phyloP scores from a whole-genome alignment of 768 basidiomycete genomes.

The Rossbeevera mucosa region DNA sequence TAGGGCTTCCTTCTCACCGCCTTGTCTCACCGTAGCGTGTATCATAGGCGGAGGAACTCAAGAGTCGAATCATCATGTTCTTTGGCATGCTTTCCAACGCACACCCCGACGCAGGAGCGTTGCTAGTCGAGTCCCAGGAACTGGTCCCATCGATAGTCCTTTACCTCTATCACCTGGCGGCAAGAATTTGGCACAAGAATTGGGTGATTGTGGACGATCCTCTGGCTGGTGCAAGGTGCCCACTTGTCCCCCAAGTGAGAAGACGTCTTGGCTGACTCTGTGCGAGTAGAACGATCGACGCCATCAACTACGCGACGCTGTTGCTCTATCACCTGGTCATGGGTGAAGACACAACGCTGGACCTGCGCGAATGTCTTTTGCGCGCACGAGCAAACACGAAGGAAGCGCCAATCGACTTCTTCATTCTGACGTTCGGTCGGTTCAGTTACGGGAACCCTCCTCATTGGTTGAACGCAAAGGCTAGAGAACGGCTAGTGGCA shows the following conservation, averaged over 20 bases:
- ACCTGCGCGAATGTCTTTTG: slow-evolving; percentile 57
- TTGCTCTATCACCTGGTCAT: slow-evolving; percentile 65
- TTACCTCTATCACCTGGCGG: slow-evolving; percentile 48
- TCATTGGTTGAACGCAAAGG: slow-evolving; percentile 46
- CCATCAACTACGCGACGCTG: slow-evolving; percentile 49
- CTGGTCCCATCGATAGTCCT: slow-evolving; percentile 64
- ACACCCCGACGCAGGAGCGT: slow-evolving; percentile 35
- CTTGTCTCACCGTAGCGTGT: slow-evolving; percentile 1
- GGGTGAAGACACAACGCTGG: slow-evolving; percentile 40
- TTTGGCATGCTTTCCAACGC: slow-evolving; percentile 37
- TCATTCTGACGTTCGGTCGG: slow-evolving; percentile 73
- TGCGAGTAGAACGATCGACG: slow-evolving; percentile 43
- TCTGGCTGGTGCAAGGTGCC: slow-evolving; percentile 26
- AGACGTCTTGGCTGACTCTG: background rate
- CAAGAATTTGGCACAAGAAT: slow-evolving; percentile 65
- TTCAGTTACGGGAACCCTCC: slow-evolving; percentile 67
- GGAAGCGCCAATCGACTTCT: slow-evolving; percentile 62
- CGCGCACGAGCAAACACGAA: slow-evolving; percentile 50
- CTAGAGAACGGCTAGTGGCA: slow-evolving; percentile 39
- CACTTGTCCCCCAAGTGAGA: background rate
- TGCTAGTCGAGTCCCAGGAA: slow-evolving; percentile 44
- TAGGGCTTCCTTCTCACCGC: background rate
- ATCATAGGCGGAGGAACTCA: slow-evolving; percentile 34
- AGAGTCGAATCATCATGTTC: slow-evolving; percentile 36
- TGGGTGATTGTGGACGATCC: slow-evolving; percentile 37